Evolutionary conservation across 352 stramenopile species (phyloP), one percentile per base, ranked within the genome.

Genomic region (Hyaloperonospora brassicae): DNA sequence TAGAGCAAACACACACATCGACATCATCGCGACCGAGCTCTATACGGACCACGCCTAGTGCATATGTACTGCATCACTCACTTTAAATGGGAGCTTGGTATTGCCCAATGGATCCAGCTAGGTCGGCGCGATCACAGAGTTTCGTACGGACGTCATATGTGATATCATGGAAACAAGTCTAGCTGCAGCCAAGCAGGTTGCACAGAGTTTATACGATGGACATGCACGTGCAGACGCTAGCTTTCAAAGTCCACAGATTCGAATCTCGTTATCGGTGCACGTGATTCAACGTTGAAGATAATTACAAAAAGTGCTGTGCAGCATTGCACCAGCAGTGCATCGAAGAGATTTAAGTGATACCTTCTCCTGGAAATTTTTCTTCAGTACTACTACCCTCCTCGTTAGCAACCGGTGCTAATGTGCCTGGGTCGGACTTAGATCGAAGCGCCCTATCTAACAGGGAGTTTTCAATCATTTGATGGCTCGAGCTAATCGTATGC

Each of bases 401-500:
- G 11, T 21, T 50, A 47, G 34, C 22, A 9, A 59, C 46, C 46
- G 61, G 53, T 17, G 46, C 59, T 39, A 67, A 36, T 35, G 48
- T 41, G 10, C 50, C 67, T 50, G 59, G 35, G 11, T 61, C 50
- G 14, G 36, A 39, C 17, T 24, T 50, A 21, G 56, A 47, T 41
- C 52, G 49, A 11, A 74, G 59, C 21, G 61, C 71, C 31, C 62
- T 60, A 55, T 83, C 66, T 38, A 87, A 57, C 39, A 87, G 55
- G 25, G 76, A 64, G 50, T 87, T 87, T 60, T 87, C 75, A 55
- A 86, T 84, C 65, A 87, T 83, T 59, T 85, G 75, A 46, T 83
- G 73, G 40, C 73, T 87, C 40, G 68, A 72, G 57, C 68, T 76
- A 68, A 83, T 80, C n/a, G 64, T 80, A 56, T 72, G 59, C 9